Evolutionary conservation across 2,329 filamentous ascomycete species (phyloP), one percentile per base, ranked within the genome.

Genomic region (Fusarium proliferatum): DNA sequence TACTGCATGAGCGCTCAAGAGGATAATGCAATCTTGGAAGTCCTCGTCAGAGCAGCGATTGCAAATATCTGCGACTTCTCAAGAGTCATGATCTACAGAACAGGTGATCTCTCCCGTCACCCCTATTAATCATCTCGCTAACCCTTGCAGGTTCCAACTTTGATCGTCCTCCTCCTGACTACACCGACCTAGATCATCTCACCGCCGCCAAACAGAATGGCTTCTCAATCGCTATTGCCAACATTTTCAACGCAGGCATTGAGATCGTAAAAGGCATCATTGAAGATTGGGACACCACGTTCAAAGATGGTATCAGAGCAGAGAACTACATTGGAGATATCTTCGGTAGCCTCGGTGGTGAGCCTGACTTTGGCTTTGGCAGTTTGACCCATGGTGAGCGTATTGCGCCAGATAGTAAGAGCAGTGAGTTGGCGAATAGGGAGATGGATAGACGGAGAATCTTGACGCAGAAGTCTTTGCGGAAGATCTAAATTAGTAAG

Each of bases 1-100:
- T 94, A 94, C 82, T 94, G 92, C 83, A 89, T 91, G 81, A 92
- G 88, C 3, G 91, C 91, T 0, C 92, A 94, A 79, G 92, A 94
- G 80, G 92, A 94, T 78, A 93, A 91, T 75, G 92, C 91, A 1
- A 88, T 88, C 1, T 86, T 94, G 2, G 91, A 92, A 75, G 91
- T 88, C 9, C 82, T 94, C 34, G 81, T 93, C 26, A 87, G 92
- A 17, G 87, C 87, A 4, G 88, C 90, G 0, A 81, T 88, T 28
- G 84, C 85, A 71, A 86, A 88, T 5, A 77, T 89, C 9, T 87
- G 91, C 8, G 92, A 94, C 79, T 94, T 92, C 80, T 80, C 84
- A 9, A 87, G 92, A 6, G 86, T 92, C 70, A 91, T 94, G 61
- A 81, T 94, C 66, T 89, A 94, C 86, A 87, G 92, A 34, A 90